phyloP scores from a whole-genome alignment of 768 basidiomycete genomes.

The Hortiboletus flavorubellus region DNA sequence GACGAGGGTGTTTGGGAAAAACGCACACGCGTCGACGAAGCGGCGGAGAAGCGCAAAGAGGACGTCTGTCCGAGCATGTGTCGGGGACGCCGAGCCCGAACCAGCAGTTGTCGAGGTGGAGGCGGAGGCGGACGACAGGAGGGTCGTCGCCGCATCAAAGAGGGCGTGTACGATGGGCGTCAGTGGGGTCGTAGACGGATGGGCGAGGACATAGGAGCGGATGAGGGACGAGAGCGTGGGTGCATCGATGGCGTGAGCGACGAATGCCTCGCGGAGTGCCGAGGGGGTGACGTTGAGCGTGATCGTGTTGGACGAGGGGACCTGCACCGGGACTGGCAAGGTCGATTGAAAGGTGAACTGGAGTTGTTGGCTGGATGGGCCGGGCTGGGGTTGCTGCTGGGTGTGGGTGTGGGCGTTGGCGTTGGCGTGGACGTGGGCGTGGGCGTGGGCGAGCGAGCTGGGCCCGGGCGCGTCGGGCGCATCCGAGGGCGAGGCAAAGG shows the following conservation, averaged over 20 bases:
- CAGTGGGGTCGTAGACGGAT: constrained; percentile 50
- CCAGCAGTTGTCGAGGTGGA: constrained; percentile 37
- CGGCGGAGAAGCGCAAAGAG: constrained; percentile 37
- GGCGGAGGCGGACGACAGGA: constrained; percentile 6
- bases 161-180: constrained; percentile 49
- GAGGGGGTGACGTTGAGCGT: constrained; percentile 28
- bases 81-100: constrained; percentile 26
- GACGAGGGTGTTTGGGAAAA: constrained; percentile 44
- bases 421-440: neutral
- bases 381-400: constrained; percentile 30
- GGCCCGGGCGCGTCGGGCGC: constrained; percentile 23
- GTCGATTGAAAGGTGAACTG: constrained; percentile 43
- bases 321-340: constrained; percentile 41
- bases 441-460: constrained; percentile 33
- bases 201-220: constrained; percentile 44
- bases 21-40: constrained; percentile 49
- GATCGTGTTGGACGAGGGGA: constrained; percentile 15
- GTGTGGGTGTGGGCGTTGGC: neutral
- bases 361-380: constrained; percentile 33
- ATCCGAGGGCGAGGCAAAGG: constrained; percentile 33
- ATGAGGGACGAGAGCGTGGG: constrained; percentile 53
- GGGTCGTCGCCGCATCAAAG: constrained; percentile 47
- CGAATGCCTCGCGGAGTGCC: constrained; percentile 32
- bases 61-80: constrained; percentile 9
- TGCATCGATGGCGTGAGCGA: constrained; percentile 40